These are phyloP conservation scores for Persicaria maculosa DNA, from an alignment of 148 eudicot species.

Conservation along the genomic window DNA sequence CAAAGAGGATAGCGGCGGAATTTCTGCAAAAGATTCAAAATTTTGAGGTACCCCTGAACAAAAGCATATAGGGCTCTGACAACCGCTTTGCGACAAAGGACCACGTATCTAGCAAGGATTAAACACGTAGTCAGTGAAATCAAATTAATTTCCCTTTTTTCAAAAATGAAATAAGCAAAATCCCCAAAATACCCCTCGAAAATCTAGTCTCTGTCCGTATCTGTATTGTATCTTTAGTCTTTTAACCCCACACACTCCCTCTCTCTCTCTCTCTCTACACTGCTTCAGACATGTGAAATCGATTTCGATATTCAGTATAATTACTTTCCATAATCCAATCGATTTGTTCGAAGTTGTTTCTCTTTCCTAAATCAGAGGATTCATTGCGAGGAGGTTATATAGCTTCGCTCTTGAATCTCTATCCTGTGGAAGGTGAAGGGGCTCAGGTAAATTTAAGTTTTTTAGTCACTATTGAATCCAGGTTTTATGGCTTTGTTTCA, in stretches of 20 bases:
- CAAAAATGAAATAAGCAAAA: neutral
- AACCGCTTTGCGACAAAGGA: neutral
- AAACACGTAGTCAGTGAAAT: neutral
- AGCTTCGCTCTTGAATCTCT: neutral
- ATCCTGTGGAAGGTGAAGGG: neutral
- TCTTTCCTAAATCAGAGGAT: neutral
- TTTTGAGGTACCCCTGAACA: neutral
- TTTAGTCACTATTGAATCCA: neutral
- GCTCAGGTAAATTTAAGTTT: constrained; percentile 3
- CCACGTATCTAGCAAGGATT: constrained; percentile 5
- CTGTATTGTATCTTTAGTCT: neutral
- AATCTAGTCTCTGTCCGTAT: neutral
- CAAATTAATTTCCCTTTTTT: neutral
- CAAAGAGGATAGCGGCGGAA: constrained; percentile 28
- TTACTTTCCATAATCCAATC: constrained; percentile 3
- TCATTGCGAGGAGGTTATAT: neutral
- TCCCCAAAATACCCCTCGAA: neutral
- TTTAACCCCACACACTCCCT: neutral
- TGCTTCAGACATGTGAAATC: neutral
- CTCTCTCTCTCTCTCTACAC: neutral
- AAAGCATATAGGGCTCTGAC: neutral
- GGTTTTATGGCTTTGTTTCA: neutral
- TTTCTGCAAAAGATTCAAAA: constrained; percentile 20
- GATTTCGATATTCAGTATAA: neutral
- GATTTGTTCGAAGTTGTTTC: neutral